These are phyloP conservation scores for Ophiosphaerella herpotricha DNA, from an alignment of 2,329 filamentous ascomycete genomes.

Conservation along the genomic window DNA sequence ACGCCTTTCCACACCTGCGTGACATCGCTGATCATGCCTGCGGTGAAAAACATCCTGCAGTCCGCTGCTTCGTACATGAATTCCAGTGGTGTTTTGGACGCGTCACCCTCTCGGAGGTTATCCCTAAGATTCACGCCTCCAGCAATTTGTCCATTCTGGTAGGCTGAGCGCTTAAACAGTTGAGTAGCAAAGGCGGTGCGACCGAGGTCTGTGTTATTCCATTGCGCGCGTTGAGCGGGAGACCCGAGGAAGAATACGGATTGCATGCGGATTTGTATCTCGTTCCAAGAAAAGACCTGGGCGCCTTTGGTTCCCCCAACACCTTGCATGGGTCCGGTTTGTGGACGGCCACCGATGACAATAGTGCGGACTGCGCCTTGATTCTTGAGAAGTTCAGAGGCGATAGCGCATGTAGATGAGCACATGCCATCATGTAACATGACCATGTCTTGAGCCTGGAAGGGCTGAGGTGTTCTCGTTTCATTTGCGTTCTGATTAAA, in stretches of 20 bases:
- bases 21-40: conserved; percentile 41
- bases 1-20: conserved; percentile 45
- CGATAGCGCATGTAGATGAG: conserved; percentile 53
- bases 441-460: conserved; percentile 46
- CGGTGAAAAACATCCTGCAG: conserved; percentile 48
- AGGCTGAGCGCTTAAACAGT: conserved; percentile 37
- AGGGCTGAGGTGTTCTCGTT: conserved; percentile 40
- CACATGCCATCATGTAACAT: conserved; percentile 54
- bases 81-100: conserved; percentile 45
- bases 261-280: conserved; percentile 38
- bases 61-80: conserved; percentile 50
- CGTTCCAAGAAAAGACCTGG: conserved; percentile 42
- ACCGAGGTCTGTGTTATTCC: conserved; percentile 35
- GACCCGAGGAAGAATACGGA: conserved; percentile 37
- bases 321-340: conserved; percentile 49
- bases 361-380: conserved; percentile 51
- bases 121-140: conserved; percentile 45
- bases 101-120: conserved; percentile 45
- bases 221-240: conserved; percentile 34
- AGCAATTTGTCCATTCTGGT: conserved; percentile 24
- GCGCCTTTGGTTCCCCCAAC: conserved; percentile 53
- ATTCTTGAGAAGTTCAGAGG: conserved; percentile 52
- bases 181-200: conserved; percentile 41
- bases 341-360: conserved; percentile 50
- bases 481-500: conserved; percentile 36